A percentile compares a stretch with the other conserved stretches of the same genome.
These are phyloP conservation scores for Spergularia bocconei DNA, from an alignment of 148 eudicot species.

Conservation along the genomic window DNA sequence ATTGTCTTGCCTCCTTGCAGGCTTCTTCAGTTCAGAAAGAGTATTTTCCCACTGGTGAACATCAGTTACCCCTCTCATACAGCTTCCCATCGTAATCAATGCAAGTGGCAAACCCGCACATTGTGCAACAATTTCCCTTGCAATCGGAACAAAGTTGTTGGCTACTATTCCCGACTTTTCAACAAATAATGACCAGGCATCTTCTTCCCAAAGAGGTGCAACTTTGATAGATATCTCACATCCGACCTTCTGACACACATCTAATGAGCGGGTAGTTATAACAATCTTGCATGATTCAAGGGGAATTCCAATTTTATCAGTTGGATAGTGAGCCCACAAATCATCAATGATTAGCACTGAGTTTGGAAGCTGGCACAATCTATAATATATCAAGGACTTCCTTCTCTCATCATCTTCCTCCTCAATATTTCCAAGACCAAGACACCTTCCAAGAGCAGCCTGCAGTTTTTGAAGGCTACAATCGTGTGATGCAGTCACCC, in stretches of 20 bases:
- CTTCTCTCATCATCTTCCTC: constrained; percentile 4
- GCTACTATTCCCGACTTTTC: background rate
- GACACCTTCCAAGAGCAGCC: background rate
- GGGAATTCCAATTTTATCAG: background rate
- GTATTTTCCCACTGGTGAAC: constrained; percentile 15
- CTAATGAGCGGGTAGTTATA: background rate
- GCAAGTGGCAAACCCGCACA: constrained; percentile 23
- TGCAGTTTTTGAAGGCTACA: constrained; percentile 3
- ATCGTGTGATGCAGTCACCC: constrained; percentile 16
- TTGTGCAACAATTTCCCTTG: background rate
- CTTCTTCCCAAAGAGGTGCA: background rate
- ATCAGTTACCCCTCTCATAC: constrained; percentile 8
- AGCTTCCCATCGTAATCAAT: constrained; percentile 2
- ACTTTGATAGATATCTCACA: constrained; percentile 1
- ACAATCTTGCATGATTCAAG: constrained; percentile 17
- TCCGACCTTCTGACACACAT: constrained; percentile 18
- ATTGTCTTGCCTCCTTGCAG: background rate
- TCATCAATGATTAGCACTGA: constrained; percentile 21
- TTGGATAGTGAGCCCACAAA: constrained; percentile 10
- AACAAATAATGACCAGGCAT: constrained; percentile 8
- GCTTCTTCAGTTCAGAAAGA: constrained; percentile 7
- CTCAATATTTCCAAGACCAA: background rate
- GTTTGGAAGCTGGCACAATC: background rate
- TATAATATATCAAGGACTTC: background rate
- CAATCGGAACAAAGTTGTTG: background rate